These are phyloP conservation scores for Skeletonema marinoi DNA, from an alignment of 108 stramenopile genomes.

Conservation along the genomic window DNA sequence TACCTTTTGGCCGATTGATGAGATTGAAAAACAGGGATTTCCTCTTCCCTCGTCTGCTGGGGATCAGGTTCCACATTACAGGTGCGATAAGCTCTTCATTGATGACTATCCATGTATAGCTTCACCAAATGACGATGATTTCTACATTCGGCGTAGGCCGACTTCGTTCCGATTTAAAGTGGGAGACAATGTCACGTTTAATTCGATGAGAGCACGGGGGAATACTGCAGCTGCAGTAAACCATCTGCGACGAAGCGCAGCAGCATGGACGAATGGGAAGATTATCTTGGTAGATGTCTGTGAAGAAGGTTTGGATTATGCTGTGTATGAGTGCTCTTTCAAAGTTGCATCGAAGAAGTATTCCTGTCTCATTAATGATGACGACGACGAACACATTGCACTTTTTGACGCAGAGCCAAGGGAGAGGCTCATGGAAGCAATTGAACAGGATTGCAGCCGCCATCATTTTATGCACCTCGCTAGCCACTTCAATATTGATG, in stretches of 20 bases:
- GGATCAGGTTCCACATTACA: background rate
- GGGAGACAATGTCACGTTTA: background rate
- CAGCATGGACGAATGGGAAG: background rate
- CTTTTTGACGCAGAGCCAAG: background rate
- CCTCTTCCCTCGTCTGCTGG: background rate
- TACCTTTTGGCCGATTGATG: background rate
- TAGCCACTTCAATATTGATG: constrained; percentile 9
- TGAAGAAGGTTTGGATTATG: background rate
- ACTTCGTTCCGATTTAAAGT: background rate
- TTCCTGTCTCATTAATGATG: background rate
- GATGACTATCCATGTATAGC: background rate
- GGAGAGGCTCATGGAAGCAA: background rate
- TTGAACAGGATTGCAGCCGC: constrained; percentile 12
- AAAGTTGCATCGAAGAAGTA: background rate
- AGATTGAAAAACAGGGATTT: background rate
- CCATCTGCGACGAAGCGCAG: background rate
- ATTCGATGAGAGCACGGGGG: background rate
- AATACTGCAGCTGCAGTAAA: background rate
- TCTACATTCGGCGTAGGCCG: background rate
- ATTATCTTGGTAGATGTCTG: background rate
- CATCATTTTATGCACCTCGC: constrained; percentile 1
- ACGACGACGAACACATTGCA: constrained; percentile 12
- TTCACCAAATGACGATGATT: background rate
- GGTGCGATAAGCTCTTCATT: background rate
- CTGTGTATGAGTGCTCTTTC: constrained; percentile 10